A percentile compares a stretch with the other conserved stretches of the same genome.
phyloP scores from a whole-genome alignment of 352 stramenopile genomes.

The Phytophthora melonis region DNA sequence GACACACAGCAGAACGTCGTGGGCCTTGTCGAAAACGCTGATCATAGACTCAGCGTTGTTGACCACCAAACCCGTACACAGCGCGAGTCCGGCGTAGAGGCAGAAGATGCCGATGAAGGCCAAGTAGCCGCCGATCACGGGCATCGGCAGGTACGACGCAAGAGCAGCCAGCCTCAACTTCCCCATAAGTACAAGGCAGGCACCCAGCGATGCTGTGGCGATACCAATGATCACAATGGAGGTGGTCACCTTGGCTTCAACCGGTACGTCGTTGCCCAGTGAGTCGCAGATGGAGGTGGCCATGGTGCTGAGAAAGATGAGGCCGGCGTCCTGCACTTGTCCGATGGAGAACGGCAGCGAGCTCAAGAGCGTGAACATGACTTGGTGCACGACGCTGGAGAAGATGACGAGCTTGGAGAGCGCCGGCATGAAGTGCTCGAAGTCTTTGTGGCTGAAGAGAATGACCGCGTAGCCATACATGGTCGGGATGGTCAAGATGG shows the following conservation, averaged over 20 bases:
- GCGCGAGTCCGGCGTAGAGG: constrained; percentile 89
- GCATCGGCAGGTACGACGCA: constrained; percentile 97
- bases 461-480: constrained; percentile 97
- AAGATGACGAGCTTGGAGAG: constrained; percentile 97
- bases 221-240: constrained; percentile 93
- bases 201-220: constrained; percentile 91
- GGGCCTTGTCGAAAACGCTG: constrained; percentile 56
- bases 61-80: constrained; percentile 91
- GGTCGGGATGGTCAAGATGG: constrained; percentile 93
- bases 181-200: constrained; percentile 94
- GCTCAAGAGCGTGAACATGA: constrained; percentile 89
- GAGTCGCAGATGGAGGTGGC: constrained; percentile 87
- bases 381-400: constrained; percentile 94
- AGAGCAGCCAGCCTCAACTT: constrained; percentile 93
- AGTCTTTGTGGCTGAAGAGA: constrained; percentile 94
- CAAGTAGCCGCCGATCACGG: constrained; percentile 98
- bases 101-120: constrained; percentile 98
- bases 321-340: constrained; percentile 97
- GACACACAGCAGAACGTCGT: constrained; percentile 83
- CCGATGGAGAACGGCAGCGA: constrained; percentile 97
- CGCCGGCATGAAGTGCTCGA: constrained; percentile 85
- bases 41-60: constrained; percentile 85
- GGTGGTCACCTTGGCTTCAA: constrained; percentile 92
- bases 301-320: constrained; percentile 98
- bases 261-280: constrained; percentile 64